phyloP scores from a whole-genome alignment of 1,139 yeast genomes.

The Blastobotrys raffinosifermentans region DNA sequence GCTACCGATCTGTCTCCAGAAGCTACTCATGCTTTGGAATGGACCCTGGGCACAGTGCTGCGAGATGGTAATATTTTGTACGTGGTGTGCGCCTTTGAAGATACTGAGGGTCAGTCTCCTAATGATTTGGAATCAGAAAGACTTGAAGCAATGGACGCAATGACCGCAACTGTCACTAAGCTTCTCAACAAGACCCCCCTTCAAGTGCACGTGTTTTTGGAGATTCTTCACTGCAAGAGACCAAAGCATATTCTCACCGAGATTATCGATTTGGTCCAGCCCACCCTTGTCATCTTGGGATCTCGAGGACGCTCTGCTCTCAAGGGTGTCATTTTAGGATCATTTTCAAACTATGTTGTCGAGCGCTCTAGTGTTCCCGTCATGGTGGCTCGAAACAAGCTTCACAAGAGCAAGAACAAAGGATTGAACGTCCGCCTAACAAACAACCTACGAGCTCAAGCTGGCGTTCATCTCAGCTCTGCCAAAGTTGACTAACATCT shows the following conservation, averaged over 20 bases:
- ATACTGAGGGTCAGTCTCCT: conserved; percentile 40
- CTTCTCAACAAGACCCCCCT: conserved; percentile 64
- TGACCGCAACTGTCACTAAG: conserved; percentile 54
- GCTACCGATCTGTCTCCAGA: conserved; percentile 84
- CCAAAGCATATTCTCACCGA: conserved; percentile 83
- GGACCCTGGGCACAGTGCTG: conserved; percentile 83
- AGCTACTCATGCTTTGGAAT: conserved; percentile 78
- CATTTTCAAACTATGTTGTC: conserved; percentile 69
- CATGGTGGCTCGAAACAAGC: conserved; percentile 80
- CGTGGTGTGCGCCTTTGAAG: conserved; percentile 73
- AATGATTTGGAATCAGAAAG: conserved; percentile 36
- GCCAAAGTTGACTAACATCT: conserved; percentile 25
- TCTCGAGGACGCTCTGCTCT: conserved; percentile 72
- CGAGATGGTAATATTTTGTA: conserved; percentile 81
- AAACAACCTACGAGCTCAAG: conserved; percentile 31
- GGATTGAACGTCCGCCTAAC: conserved; percentile 36
- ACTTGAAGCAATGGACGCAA: conserved; percentile 52
- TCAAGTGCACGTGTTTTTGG: conserved; percentile 70
- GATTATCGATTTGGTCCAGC: conserved; percentile 74
- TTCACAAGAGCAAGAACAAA: conserved; percentile 66
- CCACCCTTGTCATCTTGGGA: conserved; percentile 78
- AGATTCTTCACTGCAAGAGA: conserved; percentile 76
- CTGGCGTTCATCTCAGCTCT: conserved; percentile 15
- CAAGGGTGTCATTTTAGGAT: conserved; percentile 70
- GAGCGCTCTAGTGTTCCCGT: conserved; percentile 80